Base-by-base conservation (phyloP, 176 grass and related monocot species). In the Guadua angustifolia region DNA sequence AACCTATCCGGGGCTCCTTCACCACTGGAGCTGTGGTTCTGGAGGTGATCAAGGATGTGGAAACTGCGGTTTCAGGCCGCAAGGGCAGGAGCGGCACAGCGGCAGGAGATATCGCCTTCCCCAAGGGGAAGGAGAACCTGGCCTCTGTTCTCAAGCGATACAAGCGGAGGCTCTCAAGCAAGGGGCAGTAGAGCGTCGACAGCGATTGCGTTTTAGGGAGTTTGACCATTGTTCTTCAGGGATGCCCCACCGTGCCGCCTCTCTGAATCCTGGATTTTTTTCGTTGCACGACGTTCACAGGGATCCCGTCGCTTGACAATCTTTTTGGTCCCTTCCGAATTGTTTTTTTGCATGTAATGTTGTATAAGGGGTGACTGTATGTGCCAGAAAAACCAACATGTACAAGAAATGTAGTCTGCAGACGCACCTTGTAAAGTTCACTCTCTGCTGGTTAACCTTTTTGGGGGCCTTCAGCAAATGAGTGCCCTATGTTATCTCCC, bases 101-200 rank as follows among this genome's bases (percentile, higher is more conserved):
- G 32, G 97, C 97, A 12, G 97, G 97, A 36, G 97, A 99, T 12
- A 82, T 99, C 21, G 97, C 97, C 49, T 99, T 99, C 63, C 97
- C 97, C 33, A 99, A 94, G 85, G 97, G 97, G 13, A 99, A 99
- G 89, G 97, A 99, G 71, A 99, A 99, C 91, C 78, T 99, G 83
- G 93, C 93, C 17, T 99, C 97, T 21, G 97, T 99, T 12, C 88
- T 99, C 19, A 99, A 99, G 86, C 93, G 97, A 14, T 99, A 99
- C 78, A 96, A 96, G 81, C 83, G 97, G 22, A 85, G 93, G 85
- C 89, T 99, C 22, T 83, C 90, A 3, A 92, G 83, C 89, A 98
- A 89, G 86, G 82, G 88, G 32, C 87, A 71, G 21, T 86, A 86
- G 67, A 7, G 64, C 5, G n/a, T 43, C n/a, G 13, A 22, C 52